phyloP scores from a whole-genome alignment of 176 grass and related monocot species.

The Themeda triandra region DNA sequence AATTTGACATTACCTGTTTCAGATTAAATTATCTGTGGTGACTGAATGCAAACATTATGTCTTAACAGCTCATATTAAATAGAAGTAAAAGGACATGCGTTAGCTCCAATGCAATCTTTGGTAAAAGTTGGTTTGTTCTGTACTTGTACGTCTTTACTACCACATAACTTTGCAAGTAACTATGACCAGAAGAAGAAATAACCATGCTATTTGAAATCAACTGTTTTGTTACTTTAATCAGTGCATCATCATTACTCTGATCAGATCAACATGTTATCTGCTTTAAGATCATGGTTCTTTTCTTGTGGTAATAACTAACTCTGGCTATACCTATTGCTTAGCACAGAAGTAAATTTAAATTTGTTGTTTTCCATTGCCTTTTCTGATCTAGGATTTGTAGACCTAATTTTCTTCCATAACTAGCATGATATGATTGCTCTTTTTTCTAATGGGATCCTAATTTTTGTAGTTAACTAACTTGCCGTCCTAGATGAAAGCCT shows the following conservation, averaged over 20 bases:
- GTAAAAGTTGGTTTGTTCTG: conserved; percentile 26
- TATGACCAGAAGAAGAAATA: conserved; percentile 28
- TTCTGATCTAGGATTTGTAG: conserved; percentile 20
- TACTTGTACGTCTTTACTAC: conserved; percentile 35
- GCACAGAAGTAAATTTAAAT: conserved; percentile 23
- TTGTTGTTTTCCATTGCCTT: conserved; percentile 2
- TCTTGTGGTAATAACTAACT: background rate
- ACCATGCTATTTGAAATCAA: conserved; percentile 22
- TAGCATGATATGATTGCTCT: conserved; percentile 28
- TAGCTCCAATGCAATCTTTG: conserved; percentile 16
- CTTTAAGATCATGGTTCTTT: conserved; percentile 32
- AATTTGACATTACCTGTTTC: background rate
- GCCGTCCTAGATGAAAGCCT: conserved; percentile 10
- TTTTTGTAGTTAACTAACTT: conserved; percentile 22
- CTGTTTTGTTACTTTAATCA: conserved; percentile 26
- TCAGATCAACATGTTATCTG: conserved; percentile 20
- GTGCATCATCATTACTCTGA: conserved; percentile 29
- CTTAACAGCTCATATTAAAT: background rate
- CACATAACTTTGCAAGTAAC: conserved; percentile 33
- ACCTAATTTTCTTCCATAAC: conserved; percentile 24
- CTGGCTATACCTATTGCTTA: conserved; percentile 34
- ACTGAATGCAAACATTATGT: background rate
- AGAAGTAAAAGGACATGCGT: background rate
- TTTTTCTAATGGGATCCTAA: conserved; percentile 24
- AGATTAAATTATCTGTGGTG: background rate